Percentiles rank a stretch among this genome's conserved stretches.
Evolutionary conservation across 495 filamentous ascomycete species (phyloP).

Genomic region (Parmelia sp.): DNA sequence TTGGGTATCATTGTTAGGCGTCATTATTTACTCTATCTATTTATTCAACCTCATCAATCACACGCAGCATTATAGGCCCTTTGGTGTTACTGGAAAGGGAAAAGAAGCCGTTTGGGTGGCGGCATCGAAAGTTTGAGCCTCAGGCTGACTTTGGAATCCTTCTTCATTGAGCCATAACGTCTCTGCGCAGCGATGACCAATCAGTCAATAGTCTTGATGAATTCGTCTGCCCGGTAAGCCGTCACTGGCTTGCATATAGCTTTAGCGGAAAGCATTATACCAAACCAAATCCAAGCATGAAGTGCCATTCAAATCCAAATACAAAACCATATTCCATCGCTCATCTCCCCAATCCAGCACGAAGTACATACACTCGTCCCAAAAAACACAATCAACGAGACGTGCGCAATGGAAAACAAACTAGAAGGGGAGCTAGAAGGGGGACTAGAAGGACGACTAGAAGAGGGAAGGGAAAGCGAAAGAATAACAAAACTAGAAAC

Average conservation of each 20-base stretch:
- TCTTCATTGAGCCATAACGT: background rate
- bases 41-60: background rate
- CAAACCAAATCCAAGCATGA: too few relatives aligned
- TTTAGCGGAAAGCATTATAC: conserved; percentile 1
- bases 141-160: background rate
- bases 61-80: background rate
- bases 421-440: too few relatives aligned
- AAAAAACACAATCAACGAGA: too few relatives aligned
- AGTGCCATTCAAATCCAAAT: too few relatives aligned
- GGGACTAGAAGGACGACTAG: too few relatives aligned
- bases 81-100: background rate
- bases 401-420: too few relatives aligned
- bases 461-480: too few relatives aligned
- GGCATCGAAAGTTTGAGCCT: background rate
- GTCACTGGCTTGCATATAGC: background rate
- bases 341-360: too few relatives aligned
- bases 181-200: background rate
- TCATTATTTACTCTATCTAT: background rate
- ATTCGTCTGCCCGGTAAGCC: background rate
- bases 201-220: background rate
- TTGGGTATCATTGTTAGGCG: background rate
- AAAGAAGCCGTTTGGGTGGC: background rate
- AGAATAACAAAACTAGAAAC: too few relatives aligned
- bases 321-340: too few relatives aligned
- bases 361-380: too few relatives aligned